phyloP scores from a whole-genome alignment of 768 basidiomycete genomes.

The Panellus pusillus region DNA sequence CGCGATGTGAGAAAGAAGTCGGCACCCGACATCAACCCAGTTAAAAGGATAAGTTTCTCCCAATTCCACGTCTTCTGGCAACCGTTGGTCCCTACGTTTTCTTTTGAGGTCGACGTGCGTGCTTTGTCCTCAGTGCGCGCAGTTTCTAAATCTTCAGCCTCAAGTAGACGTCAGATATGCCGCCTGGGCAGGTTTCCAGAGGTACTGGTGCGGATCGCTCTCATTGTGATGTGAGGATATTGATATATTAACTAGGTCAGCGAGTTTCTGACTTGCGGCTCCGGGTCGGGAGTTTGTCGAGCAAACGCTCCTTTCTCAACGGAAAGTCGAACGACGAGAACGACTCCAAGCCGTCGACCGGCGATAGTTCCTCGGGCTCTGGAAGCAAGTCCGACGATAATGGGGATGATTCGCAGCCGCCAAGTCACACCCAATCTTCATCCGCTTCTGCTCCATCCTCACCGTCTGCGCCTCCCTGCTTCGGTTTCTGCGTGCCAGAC shows the following conservation, averaged over 20 bases:
- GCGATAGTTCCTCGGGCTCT: neutral
- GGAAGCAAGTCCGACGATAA: neutral
- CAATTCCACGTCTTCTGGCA: neutral
- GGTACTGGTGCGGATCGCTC: neutral
- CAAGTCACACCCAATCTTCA: neutral
- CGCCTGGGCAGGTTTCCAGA: constrained; percentile 20
- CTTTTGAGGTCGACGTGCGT: constrained; percentile 17
- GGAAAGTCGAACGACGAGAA: neutral
- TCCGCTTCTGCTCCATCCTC: neutral
- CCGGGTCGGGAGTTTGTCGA: neutral
- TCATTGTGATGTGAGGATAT: neutral
- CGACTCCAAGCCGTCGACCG: neutral
- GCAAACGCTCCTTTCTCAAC: neutral
- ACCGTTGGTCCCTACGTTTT: constrained; percentile 6
- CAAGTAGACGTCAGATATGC: constrained; percentile 17
- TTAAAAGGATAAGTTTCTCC: constrained; percentile 5
- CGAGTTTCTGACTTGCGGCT: constrained; percentile 5
- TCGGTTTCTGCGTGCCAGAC: constrained; percentile 25
- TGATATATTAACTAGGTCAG: neutral
- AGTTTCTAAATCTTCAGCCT: neutral
- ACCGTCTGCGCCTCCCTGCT: neutral
- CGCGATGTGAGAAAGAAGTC: constrained; percentile 1
- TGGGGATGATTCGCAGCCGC: neutral
- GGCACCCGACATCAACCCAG: constrained; percentile 11
- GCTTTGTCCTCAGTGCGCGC: neutral